These are phyloP conservation scores for Ochetophila trinervis DNA, from an alignment of 306 rosid species.

Conservation along the genomic window DNA sequence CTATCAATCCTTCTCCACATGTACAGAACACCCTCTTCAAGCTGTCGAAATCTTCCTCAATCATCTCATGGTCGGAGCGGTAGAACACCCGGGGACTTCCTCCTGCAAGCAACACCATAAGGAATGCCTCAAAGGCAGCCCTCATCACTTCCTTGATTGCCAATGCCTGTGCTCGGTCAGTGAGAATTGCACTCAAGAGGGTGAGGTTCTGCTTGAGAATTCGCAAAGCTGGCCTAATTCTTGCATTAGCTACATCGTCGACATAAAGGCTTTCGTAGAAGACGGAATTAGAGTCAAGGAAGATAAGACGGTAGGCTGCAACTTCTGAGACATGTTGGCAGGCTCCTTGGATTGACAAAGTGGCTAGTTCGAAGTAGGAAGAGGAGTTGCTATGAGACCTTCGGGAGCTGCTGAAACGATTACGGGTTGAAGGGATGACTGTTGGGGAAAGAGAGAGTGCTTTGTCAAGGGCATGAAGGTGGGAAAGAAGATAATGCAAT, in stretches of 20 bases:
- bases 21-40: slow-evolving; percentile 60
- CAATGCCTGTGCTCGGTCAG: slow-evolving; percentile 67
- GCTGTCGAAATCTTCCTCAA: slow-evolving; percentile 71
- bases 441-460: slow-evolving; percentile 39
- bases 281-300: slow-evolving; percentile 70
- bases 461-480: slow-evolving; percentile 60
- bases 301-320: slow-evolving; percentile 80
- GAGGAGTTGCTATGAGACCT: slow-evolving; percentile 26
- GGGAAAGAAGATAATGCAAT: slow-evolving; percentile 54
- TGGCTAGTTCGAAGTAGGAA: slow-evolving; percentile 57
- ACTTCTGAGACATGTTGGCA: slow-evolving; percentile 81
- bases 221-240: slow-evolving; percentile 71
- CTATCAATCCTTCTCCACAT: slow-evolving; percentile 77
- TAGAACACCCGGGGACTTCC: slow-evolving; percentile 64
- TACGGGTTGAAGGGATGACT: slow-evolving; percentile 37
- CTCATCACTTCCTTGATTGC: slow-evolving; percentile 87
- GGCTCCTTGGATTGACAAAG: slow-evolving; percentile 47
- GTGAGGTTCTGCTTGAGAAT: slow-evolving; percentile 73
- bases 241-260: slow-evolving; percentile 53
- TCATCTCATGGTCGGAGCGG: slow-evolving; percentile 53
- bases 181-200: slow-evolving; percentile 57
- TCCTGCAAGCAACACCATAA: slow-evolving; percentile 91
- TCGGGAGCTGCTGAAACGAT: slow-evolving; percentile 25
- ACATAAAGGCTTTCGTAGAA: slow-evolving; percentile 72
- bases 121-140: slow-evolving; percentile 78